A percentile compares a stretch with the other conserved stretches of the same genome.
Conservation (phyloP, 768 basidiomycete species). For the Naganishia antarctica region DNA sequence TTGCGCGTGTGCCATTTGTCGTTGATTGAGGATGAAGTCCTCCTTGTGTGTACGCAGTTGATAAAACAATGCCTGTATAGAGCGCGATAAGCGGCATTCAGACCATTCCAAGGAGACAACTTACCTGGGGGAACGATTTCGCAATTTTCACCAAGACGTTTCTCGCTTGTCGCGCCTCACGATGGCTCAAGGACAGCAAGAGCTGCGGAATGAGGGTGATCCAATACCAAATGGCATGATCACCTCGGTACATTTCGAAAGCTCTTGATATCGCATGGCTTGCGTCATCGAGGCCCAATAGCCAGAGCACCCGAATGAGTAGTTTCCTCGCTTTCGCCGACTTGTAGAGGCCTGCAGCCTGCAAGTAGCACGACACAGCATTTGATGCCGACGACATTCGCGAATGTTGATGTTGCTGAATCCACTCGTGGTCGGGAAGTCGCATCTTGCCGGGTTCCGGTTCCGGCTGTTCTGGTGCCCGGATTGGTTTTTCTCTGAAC, state of each 20-base stretch:
- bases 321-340: slow-evolving; percentile 85
- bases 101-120: slow-evolving; percentile 31
- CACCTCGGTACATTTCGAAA: slow-evolving; percentile 93
- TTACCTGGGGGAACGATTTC: slow-evolving; percentile 83
- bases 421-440: slow-evolving; percentile 42
- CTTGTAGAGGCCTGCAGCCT: slow-evolving; percentile 93
- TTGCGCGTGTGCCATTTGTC: slow-evolving; percentile 37
- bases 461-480: slow-evolving; percentile 37
- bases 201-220: slow-evolving; percentile 94
- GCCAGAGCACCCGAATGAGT: slow-evolving; percentile 89
- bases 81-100: neutral
- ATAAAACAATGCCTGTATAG: slow-evolving; percentile 80
- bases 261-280: slow-evolving; percentile 46
- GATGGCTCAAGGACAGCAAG: slow-evolving; percentile 76
- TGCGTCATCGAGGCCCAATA: slow-evolving; percentile 84
- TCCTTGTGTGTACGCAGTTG: slow-evolving; percentile 78
- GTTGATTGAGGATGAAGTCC: slow-evolving; percentile 55
- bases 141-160: slow-evolving; percentile 84
- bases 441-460: slow-evolving; percentile 43
- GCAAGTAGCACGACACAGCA: slow-evolving; percentile 95
- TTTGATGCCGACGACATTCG: slow-evolving; percentile 64
- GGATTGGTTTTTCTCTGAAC: slow-evolving; percentile 73
- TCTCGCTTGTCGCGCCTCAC: slow-evolving; percentile 88
- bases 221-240: slow-evolving; percentile 98
- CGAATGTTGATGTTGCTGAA: slow-evolving; percentile 36